Evolutionary conservation across 768 basidiomycete species (phyloP), one percentile per base, ranked within the genome.

Genomic region (Mycena maculata): DNA sequence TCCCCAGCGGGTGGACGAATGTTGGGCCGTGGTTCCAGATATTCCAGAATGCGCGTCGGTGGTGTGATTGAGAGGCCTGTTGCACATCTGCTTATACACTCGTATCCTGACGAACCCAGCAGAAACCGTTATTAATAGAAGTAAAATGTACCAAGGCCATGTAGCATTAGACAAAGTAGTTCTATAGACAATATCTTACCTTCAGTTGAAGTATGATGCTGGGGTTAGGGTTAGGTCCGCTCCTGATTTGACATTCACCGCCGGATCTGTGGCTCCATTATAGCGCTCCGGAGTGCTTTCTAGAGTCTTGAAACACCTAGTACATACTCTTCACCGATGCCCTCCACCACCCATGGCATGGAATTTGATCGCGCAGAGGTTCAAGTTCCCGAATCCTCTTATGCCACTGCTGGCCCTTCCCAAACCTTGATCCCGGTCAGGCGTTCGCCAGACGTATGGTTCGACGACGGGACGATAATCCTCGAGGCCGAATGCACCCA

Each of bases 1-100:
- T 91, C 68, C 77, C 77, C 38, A 82, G 85, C 28, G 73, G 80
- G 23, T 95, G 94, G 94, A 81, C 86, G 36, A 90, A 92, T 13
- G 81, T 84, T 30, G 96, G 96, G 4, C 98, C 98, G 2, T 99
- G 98, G 98, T 96, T 98, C 81, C 89, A 86, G 76, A 76, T 98
- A 72, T 99, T 99, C 88, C 93, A 95, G 79, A 98, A 90, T 75
- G 96, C 94, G 12, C 84, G 95, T 69, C 81, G 79, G 72, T 94
- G 93, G 92, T 86, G 84, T 72, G 68, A 65, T 63, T 77, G 57
- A 63, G 27, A 1, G 15, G 42, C 22, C 48, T 63, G 16, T 15
- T 10, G 4, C 12, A 0, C 18, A 16, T 31, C 15, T n/a, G 11
- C 23, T 7, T 41, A 27, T 23, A 45, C 12, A 13, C 30, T 18